Conservation (phyloP, 768 basidiomycete species). For the Boletus sp. region DNA sequence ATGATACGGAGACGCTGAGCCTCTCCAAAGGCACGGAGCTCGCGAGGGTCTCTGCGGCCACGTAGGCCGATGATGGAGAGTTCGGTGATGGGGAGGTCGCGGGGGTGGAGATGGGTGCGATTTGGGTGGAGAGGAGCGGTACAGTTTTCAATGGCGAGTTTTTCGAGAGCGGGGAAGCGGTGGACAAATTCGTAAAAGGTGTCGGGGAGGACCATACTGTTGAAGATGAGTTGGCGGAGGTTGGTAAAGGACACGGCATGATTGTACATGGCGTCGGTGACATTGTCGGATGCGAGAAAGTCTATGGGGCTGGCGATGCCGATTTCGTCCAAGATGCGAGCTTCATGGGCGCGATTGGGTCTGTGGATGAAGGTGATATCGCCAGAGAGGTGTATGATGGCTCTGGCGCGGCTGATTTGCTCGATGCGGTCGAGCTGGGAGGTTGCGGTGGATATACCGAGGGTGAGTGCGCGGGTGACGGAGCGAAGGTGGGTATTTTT, state of each 20-base stretch:
- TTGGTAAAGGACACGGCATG: conserved; percentile 28
- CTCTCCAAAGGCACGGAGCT: conserved; percentile 35
- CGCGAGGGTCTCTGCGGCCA: conserved; percentile 25
- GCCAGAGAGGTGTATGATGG: conserved; percentile 19
- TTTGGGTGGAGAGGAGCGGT: conserved; percentile 23
- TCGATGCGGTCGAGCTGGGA: conserved; percentile 25
- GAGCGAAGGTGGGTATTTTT: conserved; percentile 6
- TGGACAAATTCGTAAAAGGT: conserved; percentile 37
- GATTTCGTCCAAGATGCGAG: conserved; percentile 25
- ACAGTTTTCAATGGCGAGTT: conserved; percentile 43
- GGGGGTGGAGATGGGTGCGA: conserved; percentile 25
- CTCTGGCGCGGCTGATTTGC: conserved; percentile 28
- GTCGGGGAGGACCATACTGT: conserved; percentile 37
- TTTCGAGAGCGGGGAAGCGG: conserved; percentile 36
- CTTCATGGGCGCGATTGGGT: conserved; percentile 22
- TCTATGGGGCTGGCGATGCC: conserved; percentile 20
- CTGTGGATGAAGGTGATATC: conserved; percentile 16
- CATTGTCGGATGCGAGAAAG: conserved; percentile 18
- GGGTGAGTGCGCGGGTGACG: conserved; percentile 22
- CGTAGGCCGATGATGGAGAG: conserved; percentile 40
- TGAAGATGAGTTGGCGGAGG: conserved; percentile 39
- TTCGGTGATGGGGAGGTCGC: conserved; percentile 42
- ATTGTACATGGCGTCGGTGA: conserved; percentile 21
- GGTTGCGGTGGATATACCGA: conserved; percentile 25
- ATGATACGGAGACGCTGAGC: conserved; percentile 39